A percentile compares a stretch with the other conserved stretches of the same genome.
phyloP scores from a whole-genome alignment of 1,284 basidiomycete genomes.

The Trichosporon ovoides region DNA sequence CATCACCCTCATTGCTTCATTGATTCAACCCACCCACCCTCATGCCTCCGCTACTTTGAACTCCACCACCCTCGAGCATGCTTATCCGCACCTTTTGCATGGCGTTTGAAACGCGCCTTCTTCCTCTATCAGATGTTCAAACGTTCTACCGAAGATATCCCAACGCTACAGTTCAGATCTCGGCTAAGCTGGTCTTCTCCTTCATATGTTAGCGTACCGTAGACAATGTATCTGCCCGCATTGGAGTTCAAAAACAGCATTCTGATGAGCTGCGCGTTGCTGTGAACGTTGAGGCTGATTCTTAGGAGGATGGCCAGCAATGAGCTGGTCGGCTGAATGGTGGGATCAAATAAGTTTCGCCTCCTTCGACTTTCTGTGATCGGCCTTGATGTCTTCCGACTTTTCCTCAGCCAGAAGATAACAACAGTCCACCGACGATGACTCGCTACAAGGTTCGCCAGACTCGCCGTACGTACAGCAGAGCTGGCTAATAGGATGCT shows the following conservation, averaged over 20 bases:
- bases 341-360: not conserved
- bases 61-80: not conserved
- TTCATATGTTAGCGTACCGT: slow-evolving; percentile 2
- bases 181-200: slow-evolving; percentile 2
- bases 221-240: slow-evolving; percentile 5
- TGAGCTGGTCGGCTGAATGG: too few relatives aligned
- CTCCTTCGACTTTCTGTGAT: not conserved
- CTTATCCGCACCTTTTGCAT: not conserved
- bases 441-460: slow-evolving; percentile 3
- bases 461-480: not conserved
- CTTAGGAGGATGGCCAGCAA: too few relatives aligned
- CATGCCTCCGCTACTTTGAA: not conserved
- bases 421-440: not conserved
- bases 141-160: not conserved
- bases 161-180: not conserved
- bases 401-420: not conserved
- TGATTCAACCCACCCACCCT: slow-evolving; percentile 4
- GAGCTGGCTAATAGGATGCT: not conserved
- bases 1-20: slow-evolving; percentile 4
- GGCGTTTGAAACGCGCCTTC: not conserved
- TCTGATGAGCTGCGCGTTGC: too few relatives aligned
- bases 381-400: not conserved
- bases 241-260: not conserved
- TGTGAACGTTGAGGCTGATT: too few relatives aligned
- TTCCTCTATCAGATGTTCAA: not conserved